Conservation (phyloP, 73 alveolate species). For the Paramecium primaurelia region DNA sequence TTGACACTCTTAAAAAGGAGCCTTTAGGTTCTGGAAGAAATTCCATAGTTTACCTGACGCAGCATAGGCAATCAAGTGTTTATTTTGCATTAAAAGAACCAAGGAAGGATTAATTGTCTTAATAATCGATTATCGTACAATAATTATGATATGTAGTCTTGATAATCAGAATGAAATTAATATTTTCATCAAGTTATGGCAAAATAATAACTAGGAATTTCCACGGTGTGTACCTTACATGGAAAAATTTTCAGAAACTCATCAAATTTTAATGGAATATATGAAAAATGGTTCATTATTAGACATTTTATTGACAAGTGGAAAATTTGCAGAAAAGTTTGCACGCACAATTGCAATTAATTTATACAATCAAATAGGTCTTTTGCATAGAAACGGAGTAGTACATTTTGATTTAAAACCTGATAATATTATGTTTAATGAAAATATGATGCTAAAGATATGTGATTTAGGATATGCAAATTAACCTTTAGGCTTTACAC, state of each 20-base stretch:
- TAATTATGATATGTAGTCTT: neutral
- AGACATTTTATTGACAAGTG: neutral
- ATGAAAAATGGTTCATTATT: conserved; percentile 21
- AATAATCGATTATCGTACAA: neutral
- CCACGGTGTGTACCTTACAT: neutral
- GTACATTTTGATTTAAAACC: conserved; percentile 87
- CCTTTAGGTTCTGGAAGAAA: conserved; percentile 7
- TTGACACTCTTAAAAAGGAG: neutral
- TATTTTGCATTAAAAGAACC: conserved; percentile 10
- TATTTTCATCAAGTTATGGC: neutral
- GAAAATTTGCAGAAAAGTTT: neutral
- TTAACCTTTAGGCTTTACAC: neutral
- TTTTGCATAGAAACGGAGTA: conserved; percentile 72
- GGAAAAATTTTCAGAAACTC: neutral
- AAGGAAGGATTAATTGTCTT: neutral
- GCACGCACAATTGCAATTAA: neutral
- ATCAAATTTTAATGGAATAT: conserved; percentile 1
- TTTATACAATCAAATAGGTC: neutral
- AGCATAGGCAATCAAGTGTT: neutral
- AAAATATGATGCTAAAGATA: conserved; percentile 27
- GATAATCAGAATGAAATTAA: neutral
- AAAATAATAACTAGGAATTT: neutral
- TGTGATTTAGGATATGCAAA: conserved; percentile 60
- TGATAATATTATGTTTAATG: conserved; percentile 71
- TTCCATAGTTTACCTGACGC: neutral